A percentile compares a stretch with the other conserved stretches of the same genome.
These are phyloP conservation scores for Penicillium psychrosexuale DNA, from an alignment of 2,329 filamentous ascomycete genomes.

Conservation along the genomic window DNA sequence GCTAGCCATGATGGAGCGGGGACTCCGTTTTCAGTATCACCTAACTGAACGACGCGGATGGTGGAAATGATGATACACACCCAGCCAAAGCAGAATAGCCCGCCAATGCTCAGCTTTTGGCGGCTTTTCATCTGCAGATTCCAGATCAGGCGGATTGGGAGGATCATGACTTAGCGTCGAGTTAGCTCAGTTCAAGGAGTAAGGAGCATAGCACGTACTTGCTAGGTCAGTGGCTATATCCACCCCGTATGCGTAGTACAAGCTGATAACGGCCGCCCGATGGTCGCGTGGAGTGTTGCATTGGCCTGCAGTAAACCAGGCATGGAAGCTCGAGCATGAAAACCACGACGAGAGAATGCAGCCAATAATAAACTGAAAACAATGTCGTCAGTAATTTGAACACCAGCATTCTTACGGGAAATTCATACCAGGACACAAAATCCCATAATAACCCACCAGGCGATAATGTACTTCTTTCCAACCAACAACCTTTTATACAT, in stretches of 20 bases:
- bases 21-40: slow-evolving; percentile 25
- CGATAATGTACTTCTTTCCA: slow-evolving; percentile 33
- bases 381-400: background rate
- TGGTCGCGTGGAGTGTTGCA: slow-evolving; percentile 30
- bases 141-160: slow-evolving; percentile 38
- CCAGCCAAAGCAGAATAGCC: slow-evolving; percentile 27
- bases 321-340: slow-evolving; percentile 35
- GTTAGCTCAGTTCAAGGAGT: background rate
- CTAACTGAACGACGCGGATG: slow-evolving; percentile 34
- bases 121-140: slow-evolving; percentile 34
- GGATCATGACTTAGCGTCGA: slow-evolving; percentile 33
- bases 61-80: slow-evolving; percentile 27
- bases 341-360: slow-evolving; percentile 37
- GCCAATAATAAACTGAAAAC: slow-evolving; percentile 33
- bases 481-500: slow-evolving; percentile 40
- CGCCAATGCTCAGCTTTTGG: slow-evolving; percentile 35
- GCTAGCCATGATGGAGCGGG: slow-evolving; percentile 37
- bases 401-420: slow-evolving; percentile 4
- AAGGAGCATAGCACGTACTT: slow-evolving; percentile 19
- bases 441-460: slow-evolving; percentile 35
- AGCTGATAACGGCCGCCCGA: slow-evolving; percentile 31
- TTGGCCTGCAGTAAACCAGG: slow-evolving; percentile 33
- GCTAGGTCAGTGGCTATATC: slow-evolving; percentile 38
- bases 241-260: slow-evolving; percentile 37
- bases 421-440: slow-evolving; percentile 33